Conservation (phyloP, 1,139 yeast species). For the Hyphopichia khmerensis region DNA sequence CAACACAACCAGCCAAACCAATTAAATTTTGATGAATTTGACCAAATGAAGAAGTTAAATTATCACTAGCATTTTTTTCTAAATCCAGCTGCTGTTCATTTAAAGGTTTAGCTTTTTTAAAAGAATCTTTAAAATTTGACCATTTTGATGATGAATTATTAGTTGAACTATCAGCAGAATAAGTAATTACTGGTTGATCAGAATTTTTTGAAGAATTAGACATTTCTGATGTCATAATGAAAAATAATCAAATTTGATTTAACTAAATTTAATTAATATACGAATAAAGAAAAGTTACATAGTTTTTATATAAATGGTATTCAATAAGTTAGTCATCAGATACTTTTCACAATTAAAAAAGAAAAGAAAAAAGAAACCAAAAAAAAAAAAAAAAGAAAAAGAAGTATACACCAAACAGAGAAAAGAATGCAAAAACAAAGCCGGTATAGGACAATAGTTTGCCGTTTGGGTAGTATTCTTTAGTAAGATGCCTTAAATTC, state of each 20-base stretch:
- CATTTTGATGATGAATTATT: constrained; percentile 12
- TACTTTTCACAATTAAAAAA: no score
- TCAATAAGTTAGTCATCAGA: no score
- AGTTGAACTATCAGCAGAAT: not conserved
- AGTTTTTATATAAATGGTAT: no score
- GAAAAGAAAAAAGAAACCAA: no score
- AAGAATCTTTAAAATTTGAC: constrained; percentile 32
- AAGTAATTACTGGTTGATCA: not conserved
- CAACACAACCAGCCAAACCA: constrained; percentile 41
- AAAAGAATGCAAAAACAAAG: not conserved
- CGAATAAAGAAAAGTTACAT: no score
- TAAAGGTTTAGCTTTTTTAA: constrained; percentile 22
- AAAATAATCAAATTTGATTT: no score
- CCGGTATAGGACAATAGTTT: not conserved
- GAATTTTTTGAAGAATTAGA: not conserved
- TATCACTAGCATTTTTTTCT: constrained; percentile 19
- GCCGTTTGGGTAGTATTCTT: not conserved
- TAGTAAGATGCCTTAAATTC: not conserved
- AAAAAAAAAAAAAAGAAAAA: no score
- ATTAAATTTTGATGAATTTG: constrained; percentile 16
- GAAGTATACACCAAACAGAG: not conserved
- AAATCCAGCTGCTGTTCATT: constrained; percentile 2
- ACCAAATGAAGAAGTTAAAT: constrained; percentile 20
- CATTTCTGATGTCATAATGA: not conserved
- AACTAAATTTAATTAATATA: no score